Evolutionary conservation across 23 red algal genomes (phyloP).

Genomic region (Gracilaria domingensis): DNA sequence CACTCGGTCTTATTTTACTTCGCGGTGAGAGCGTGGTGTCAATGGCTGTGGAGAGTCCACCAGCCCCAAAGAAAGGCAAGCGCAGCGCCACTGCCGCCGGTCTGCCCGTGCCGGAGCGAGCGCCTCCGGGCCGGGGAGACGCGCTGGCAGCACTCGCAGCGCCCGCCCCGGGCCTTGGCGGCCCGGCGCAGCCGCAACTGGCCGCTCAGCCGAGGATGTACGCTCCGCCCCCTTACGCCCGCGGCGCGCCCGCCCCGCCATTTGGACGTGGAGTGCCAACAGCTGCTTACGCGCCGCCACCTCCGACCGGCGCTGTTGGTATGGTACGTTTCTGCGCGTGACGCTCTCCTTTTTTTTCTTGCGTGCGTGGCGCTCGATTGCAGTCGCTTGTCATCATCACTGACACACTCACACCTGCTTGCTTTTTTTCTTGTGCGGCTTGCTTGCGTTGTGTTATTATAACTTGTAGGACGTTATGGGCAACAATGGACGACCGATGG

Average conservation of each 20-base stretch:
- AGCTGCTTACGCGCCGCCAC: background rate
- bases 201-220: conserved; percentile 55
- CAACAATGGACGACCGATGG: background rate
- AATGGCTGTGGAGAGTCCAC: conserved; percentile 85
- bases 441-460: too few species aligned
- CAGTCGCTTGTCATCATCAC: background rate
- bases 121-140: conserved; percentile 55
- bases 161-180: conserved; percentile 58
- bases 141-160: conserved; percentile 29
- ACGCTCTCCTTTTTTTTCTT: background rate
- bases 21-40: conserved; percentile 92
- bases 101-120: conserved; percentile 36
- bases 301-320: background rate
- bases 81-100: conserved; percentile 54
- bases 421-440: too few species aligned
- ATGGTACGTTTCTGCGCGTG: background rate
- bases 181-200: conserved; percentile 50
- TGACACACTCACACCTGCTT: too few species aligned
- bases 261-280: conserved; percentile 31
- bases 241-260: conserved; percentile 31
- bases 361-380: background rate
- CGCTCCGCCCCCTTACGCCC: conserved; percentile 29
- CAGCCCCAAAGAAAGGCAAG: conserved; percentile 65
- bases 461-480: background rate
- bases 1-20: conserved; percentile 84